phyloP scores from a whole-genome alignment of 2,329 filamentous ascomycete species.

The Aspergillus alliaceus region DNA sequence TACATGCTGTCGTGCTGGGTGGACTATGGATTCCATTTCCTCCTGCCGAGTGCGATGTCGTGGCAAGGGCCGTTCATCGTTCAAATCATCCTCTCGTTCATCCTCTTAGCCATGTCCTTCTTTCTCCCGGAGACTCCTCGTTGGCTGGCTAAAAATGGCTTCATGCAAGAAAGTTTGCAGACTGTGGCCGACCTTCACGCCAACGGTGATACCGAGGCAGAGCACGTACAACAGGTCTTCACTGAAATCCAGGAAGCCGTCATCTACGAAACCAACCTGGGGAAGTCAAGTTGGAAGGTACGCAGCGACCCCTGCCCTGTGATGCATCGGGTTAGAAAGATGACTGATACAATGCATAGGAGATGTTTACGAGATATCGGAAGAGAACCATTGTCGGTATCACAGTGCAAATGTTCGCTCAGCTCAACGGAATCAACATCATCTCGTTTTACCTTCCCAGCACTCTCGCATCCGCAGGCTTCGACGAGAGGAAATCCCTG shows the following conservation, averaged over 20 bases:
- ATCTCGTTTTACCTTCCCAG: conserved; percentile 45
- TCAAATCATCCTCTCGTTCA: conserved; percentile 33
- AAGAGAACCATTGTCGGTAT: conserved; percentile 45
- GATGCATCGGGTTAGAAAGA: background rate
- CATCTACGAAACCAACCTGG: conserved; percentile 36
- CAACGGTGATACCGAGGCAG: conserved; percentile 33
- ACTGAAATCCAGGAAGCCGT: conserved; percentile 41
- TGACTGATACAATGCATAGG: conserved; percentile 16
- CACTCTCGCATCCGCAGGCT: conserved; percentile 37
- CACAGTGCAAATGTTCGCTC: conserved; percentile 43
- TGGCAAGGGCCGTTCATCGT: conserved; percentile 34
- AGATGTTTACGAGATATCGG: conserved; percentile 46
- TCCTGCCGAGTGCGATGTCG: conserved; percentile 33
- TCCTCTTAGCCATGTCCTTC: conserved; percentile 37
- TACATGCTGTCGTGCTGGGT: conserved; percentile 44
- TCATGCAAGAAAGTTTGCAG: conserved; percentile 40
- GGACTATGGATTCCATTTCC: conserved; percentile 40
- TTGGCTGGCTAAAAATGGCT: conserved; percentile 44
- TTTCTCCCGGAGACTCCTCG: conserved; percentile 42
- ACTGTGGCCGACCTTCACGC: conserved; percentile 44
- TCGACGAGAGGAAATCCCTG: conserved; percentile 38
- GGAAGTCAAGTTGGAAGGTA: conserved; percentile 35
- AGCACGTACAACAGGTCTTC: conserved; percentile 38
- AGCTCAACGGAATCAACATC: conserved; percentile 45
- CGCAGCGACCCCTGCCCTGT: conserved; percentile 2